Conservation (phyloP, 768 basidiomycete genomes). For the Kwoniella newhampshirensis region DNA sequence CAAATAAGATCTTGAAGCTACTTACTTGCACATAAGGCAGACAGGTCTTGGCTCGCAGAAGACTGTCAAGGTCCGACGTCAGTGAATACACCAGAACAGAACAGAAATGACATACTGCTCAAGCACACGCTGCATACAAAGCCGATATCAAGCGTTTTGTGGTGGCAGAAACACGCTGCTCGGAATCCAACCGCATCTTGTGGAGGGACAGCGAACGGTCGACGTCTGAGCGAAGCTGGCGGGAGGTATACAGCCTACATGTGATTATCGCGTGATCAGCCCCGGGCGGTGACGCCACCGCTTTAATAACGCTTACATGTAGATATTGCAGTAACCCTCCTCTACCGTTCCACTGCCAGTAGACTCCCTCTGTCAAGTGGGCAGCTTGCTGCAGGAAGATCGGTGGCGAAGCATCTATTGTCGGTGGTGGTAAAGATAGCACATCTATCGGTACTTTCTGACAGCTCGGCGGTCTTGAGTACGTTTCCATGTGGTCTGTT, state of each 20-base stretch:
- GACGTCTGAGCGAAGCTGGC: conserved; percentile 67
- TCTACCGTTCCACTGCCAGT: conserved; percentile 62
- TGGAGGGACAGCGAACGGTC: conserved; percentile 74
- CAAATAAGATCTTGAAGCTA: no score
- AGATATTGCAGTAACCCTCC: conserved; percentile 38
- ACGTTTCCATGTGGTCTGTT: not conserved
- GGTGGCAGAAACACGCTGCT: conserved; percentile 98
- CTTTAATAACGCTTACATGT: conserved; percentile 36
- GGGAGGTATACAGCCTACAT: conserved; percentile 79
- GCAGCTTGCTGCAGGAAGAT: conserved; percentile 97
- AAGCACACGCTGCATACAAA: conserved; percentile 99
- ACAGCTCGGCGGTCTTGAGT: not conserved
- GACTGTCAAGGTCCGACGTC: conserved; percentile 65
- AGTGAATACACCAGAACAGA: not conserved
- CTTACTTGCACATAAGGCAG: conserved; percentile 88
- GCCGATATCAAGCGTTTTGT: conserved; percentile 91
- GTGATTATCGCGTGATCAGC: no score
- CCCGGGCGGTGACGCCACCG: no score
- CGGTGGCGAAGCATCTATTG: conserved; percentile 64
- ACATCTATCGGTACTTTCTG: conserved; percentile 98
- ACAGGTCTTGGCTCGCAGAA: conserved; percentile 92
- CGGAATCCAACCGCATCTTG: conserved; percentile 96
- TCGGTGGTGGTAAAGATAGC: conserved; percentile 72
- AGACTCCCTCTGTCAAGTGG: conserved; percentile 90
- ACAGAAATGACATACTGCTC: conserved; percentile 66